Conservation (phyloP, 257 asterid genomes). For the Jasminum sambac region DNA sequence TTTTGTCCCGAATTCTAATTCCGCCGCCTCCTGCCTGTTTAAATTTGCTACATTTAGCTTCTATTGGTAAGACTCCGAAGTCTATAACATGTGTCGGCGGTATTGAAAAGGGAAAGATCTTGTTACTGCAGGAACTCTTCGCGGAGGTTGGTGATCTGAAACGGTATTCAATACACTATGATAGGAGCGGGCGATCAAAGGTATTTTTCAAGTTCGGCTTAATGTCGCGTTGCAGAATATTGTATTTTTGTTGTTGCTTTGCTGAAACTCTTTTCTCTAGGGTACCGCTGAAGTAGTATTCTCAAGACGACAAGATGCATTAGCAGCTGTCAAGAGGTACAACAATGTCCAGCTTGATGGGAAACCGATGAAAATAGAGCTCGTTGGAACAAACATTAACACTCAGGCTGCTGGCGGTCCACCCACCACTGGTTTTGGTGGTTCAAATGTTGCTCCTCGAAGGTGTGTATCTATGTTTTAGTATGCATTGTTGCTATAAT, state of each 20-base stretch:
- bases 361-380: slow-evolving; percentile 65
- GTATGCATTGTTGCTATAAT: slow-evolving; percentile 12
- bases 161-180: slow-evolving; percentile 44
- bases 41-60: neutral
- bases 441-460: slow-evolving; percentile 33
- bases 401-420: slow-evolving; percentile 39
- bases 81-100: neutral
- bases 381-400: slow-evolving; percentile 50
- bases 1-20: neutral
- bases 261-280: slow-evolving; percentile 10
- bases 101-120: neutral
- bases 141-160: slow-evolving; percentile 48
- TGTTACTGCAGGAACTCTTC: slow-evolving; percentile 45
- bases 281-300: slow-evolving; percentile 59
- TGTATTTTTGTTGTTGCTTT: slow-evolving; percentile 1
- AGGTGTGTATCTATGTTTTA: slow-evolving; percentile 40
- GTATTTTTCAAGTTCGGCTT: slow-evolving; percentile 29
- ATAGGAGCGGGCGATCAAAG: slow-evolving; percentile 47
- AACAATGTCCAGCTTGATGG: slow-evolving; percentile 72
- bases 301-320: slow-evolving; percentile 56
- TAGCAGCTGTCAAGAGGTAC: slow-evolving; percentile 61
- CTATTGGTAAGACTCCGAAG: neutral
- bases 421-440: slow-evolving; percentile 37
- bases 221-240: neutral
- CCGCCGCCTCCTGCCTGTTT: neutral